These are phyloP conservation scores for Tuber indicum DNA, from an alignment of 495 filamentous ascomycete species.

Conservation along the genomic window DNA sequence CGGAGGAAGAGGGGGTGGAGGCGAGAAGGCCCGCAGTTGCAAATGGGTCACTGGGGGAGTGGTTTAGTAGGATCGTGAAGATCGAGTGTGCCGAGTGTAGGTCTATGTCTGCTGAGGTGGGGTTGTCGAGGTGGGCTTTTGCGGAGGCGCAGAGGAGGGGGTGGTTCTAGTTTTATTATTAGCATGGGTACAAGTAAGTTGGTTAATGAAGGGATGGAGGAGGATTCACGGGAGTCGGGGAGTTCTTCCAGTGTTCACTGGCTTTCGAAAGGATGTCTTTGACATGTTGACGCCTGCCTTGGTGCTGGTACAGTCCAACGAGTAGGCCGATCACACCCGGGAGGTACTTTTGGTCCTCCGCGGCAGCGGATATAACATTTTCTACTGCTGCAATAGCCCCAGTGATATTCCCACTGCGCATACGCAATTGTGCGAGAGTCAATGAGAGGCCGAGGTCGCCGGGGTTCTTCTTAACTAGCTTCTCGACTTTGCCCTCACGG, in stretches of 20 bases:
- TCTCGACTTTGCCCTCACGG: constrained; percentile 64
- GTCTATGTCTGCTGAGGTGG: constrained; percentile 56
- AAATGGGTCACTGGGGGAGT: constrained; percentile 57
- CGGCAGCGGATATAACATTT: constrained; percentile 51
- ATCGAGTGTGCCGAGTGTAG: constrained; percentile 62
- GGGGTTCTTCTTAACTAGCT: constrained; percentile 67
- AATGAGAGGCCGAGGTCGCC: constrained; percentile 78
- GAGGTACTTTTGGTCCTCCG: constrained; percentile 66
- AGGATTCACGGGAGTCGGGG: constrained; percentile 33
- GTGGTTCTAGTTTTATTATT: constrained; percentile 18
- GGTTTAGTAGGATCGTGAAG: constrained; percentile 60
- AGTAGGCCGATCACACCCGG: constrained; percentile 81
- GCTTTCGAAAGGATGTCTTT: constrained; percentile 70
- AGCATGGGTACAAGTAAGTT: neutral
- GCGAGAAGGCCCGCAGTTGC: constrained; percentile 78
- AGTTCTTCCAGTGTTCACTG: constrained; percentile 68
- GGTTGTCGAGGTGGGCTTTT: constrained; percentile 59
- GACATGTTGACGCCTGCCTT: constrained; percentile 68
- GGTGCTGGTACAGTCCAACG: constrained; percentile 70
- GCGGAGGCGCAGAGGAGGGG: constrained; percentile 74
- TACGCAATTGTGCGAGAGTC: constrained; percentile 77
- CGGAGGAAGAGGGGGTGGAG: constrained; percentile 57
- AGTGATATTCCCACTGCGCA: constrained; percentile 64
- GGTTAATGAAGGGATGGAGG: neutral
- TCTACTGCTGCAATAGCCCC: constrained; percentile 72